Evolutionary conservation across 164 flowering plant species (phyloP), one percentile per base, ranked within the genome.

Genomic region (Platanus orientalis): DNA sequence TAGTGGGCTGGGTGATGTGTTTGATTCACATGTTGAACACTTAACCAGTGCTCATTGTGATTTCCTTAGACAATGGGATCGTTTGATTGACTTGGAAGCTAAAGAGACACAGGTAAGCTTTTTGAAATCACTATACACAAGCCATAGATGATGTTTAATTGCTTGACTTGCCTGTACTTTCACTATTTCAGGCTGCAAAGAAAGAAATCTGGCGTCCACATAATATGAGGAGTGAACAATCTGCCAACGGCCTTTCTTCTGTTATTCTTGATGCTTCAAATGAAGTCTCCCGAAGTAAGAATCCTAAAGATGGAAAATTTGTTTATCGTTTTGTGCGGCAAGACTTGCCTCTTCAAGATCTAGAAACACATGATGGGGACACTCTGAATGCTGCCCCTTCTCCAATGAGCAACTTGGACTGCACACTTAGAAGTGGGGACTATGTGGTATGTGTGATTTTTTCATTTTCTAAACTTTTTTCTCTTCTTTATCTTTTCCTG

Each of bases 31-130:
- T 57, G 77, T 83, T 51, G 62, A 72, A 56, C 97, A 92, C 77
- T 78, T 95, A 63, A 80, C 89, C 32, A 52, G 54, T 64, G 55
- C 76, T 71, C 97, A 95, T 58, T 74, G 24, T 69, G 65, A 44
- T 68, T 95, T 95, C 75, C 85, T 95, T 63, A 69, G 67, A 44
- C 84, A 78, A 21, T 95, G 99, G 99, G 93, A 88, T 67, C 73
- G 84, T 52, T 69, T 95, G 68, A 85, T 95, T 73, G 99, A 95
- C 73, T 78, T 95, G 71, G 99, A 95, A 73, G 92, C 99, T 42
- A 86, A 77, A 67, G 87, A 80, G 79, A 59, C 70, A 58, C 84
- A 81, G 94, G 97, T 87, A 23, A 36, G 30, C 6, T 36, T 27
- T 10, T 73, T 28, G 2, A 61, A 47, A 34, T 47, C 52, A 32